These are phyloP conservation scores for Hypocrella siamensis DNA, from an alignment of 2,329 filamentous ascomycete species.

Conservation along the genomic window DNA sequence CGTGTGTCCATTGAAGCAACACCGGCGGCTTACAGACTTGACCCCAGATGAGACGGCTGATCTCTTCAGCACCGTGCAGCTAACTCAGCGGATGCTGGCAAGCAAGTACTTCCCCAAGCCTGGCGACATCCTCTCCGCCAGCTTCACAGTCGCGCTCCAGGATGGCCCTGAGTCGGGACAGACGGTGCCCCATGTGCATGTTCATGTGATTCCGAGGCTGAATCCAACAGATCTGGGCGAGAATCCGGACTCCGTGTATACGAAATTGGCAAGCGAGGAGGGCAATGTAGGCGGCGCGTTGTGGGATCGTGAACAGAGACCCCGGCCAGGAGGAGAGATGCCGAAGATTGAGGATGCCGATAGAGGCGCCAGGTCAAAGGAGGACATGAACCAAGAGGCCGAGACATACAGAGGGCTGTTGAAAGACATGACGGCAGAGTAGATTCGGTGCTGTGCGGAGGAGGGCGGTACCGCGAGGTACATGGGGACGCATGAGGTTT, in stretches of 20 bases:
- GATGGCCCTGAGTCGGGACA: conserved; percentile 84
- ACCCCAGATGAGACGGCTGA: conserved; percentile 56
- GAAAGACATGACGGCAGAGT: conserved; percentile 22
- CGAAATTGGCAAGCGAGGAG: conserved; percentile 66
- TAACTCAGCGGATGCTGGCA: conserved; percentile 61
- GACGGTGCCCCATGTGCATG: conserved; percentile 86
- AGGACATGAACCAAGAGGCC: conserved; percentile 72
- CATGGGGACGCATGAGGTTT: not conserved
- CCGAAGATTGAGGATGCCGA: conserved; percentile 56
- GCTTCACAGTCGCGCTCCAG: conserved; percentile 90
- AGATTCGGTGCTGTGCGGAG: not conserved
- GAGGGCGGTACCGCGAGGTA: not conserved
- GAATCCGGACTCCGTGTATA: conserved; percentile 58
- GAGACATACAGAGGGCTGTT: conserved; percentile 42
- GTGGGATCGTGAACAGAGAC: conserved; percentile 33
- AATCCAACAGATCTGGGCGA: conserved; percentile 31
- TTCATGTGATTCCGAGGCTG: conserved; percentile 71
- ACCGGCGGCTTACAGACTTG: conserved; percentile 63
- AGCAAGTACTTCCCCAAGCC: conserved; percentile 36
- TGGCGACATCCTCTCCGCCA: conserved; percentile 32
- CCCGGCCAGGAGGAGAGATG: conserved; percentile 40
- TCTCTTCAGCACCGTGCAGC: conserved; percentile 75
- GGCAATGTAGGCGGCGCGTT: conserved; percentile 66
- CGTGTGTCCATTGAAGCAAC: conserved; percentile 57
- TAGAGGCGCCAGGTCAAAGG: conserved; percentile 48